Base-by-base conservation (phyloP, 2,329 filamentous ascomycete species). In the Bertia moriformis region DNA sequence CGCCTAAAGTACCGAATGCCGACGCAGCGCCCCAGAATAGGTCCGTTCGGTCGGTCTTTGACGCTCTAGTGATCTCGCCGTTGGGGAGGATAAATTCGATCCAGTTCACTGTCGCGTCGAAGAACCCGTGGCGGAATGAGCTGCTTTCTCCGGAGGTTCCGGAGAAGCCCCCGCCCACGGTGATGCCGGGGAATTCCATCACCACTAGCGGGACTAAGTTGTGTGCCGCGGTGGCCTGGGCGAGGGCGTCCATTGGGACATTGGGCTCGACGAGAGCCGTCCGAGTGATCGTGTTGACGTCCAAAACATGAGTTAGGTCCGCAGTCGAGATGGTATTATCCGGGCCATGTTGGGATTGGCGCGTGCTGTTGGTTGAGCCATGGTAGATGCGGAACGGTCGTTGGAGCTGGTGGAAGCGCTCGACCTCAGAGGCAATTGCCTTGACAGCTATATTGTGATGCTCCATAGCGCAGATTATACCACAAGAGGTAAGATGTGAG, bases 341-440 rank as follows among this genome's bases (percentile, higher is more conserved):
- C 12, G 55, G 51, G 36, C 55, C 57, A 19, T 65, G 64, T 15
- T 62, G 58, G 4, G 66, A 65, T 18, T 68, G 67, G 4, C 83
- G 75, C 27, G 83, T 87, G 56, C 75, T 83, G 59, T 84, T 86
- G 18, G 82, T 86, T 0, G 78, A 76, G 43, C 83, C 83, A 57
- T 87, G 82, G 48, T 76, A 82, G 51, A 87, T 78, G n/a, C 80
- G 69, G 56, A 83, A 87, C 2, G 78, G 71, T 50, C n/a, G 24
- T n/a, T 29, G 24, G 24, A 10, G 24, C 10, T n/a, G 10, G n/a
- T 29, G n/a, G n/a, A 29, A 29, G 10, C n/a, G 10, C n/a, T n/a
- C n/a, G 24, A 29, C 24, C 24, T 29, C 10, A 29, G 10, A 10
- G 10, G 24, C 24, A 29, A 29, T 29, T 10, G 24, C n/a, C 24